These are phyloP conservation scores for Hypholoma fasciculare DNA, from an alignment of 768 basidiomycete genomes.

Conservation along the genomic window DNA sequence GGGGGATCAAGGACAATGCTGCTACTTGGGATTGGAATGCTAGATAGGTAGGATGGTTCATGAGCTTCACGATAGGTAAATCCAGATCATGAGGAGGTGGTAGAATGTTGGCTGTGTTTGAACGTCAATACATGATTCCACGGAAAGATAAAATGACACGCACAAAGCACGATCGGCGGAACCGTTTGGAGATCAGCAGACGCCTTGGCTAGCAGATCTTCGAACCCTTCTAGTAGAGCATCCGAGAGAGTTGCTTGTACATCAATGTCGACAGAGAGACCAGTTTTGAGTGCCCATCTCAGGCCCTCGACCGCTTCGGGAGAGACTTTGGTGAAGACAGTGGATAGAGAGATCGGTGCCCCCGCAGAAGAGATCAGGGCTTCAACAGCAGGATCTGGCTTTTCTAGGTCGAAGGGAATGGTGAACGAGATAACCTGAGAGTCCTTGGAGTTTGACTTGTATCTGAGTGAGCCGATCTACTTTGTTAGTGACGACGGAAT, in stretches of 20 bases:
- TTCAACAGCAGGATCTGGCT: constrained; percentile 39
- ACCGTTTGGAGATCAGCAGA: constrained; percentile 43
- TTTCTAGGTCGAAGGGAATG: constrained; percentile 61
- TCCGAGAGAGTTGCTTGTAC: constrained; percentile 57
- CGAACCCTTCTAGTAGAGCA: constrained; percentile 59
- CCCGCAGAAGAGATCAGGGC: constrained; percentile 36
- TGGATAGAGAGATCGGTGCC: constrained; percentile 53
- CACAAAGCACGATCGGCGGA: constrained; percentile 69
- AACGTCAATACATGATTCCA: constrained; percentile 7
- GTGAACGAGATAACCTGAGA: constrained; percentile 54
- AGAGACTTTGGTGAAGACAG: constrained; percentile 52
- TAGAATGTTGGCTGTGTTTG: constrained; percentile 64
- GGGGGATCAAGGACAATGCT: constrained; percentile 73
- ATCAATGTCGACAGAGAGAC: constrained; percentile 70
- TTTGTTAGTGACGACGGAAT: constrained; percentile 1
- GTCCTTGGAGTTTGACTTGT: constrained; percentile 15
- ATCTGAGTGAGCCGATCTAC: not conserved
- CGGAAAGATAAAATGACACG: constrained; percentile 21
- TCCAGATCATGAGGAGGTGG: constrained; percentile 76
- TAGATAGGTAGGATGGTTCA: constrained; percentile 74
- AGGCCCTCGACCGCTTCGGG: constrained; percentile 55
- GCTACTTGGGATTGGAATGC: constrained; percentile 74
- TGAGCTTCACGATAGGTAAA: constrained; percentile 74
- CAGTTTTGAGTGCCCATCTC: constrained; percentile 63
- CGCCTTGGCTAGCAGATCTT: constrained; percentile 71